Evolutionary conservation across 768 basidiomycete species (phyloP).

Genomic region (Suillus bovinus): DNA sequence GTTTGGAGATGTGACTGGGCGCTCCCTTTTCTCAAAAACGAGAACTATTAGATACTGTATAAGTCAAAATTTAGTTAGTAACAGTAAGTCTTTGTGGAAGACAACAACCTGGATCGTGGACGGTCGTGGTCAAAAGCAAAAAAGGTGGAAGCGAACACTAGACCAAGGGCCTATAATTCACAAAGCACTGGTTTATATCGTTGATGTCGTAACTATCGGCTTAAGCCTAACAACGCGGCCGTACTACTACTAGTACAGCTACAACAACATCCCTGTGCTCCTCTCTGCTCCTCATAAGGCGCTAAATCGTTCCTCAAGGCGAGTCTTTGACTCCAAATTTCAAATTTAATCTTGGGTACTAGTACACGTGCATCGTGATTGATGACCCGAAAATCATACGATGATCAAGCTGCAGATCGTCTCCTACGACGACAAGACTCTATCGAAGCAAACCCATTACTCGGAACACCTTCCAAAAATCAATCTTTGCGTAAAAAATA

Average conservation of each 20-base stretch:
- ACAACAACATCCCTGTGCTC: not conserved
- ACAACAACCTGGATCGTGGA: constrained; percentile 12
- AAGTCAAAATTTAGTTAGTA: constrained; percentile 19
- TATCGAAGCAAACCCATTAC: constrained; percentile 16
- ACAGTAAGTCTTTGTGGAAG: not conserved
- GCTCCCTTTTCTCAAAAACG: constrained; percentile 20
- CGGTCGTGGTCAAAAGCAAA: constrained; percentile 20
- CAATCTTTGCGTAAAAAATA: not conserved
- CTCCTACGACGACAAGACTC: not conserved
- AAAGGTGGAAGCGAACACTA: constrained; percentile 6
- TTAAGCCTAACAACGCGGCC: not conserved
- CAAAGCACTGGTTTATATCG: constrained; percentile 33
- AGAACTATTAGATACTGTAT: constrained; percentile 16
- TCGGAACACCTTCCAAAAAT: constrained; percentile 21
- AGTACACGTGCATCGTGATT: constrained; percentile 1
- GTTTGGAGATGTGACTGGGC: constrained; percentile 19
- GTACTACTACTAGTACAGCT: too few relatives aligned
- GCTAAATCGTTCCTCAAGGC: not conserved
- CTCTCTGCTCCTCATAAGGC: not conserved
- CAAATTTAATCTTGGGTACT: constrained; percentile 2
- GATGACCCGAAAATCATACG: not conserved
- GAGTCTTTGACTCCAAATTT: constrained; percentile 1
- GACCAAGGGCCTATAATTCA: not conserved
- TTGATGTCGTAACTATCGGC: constrained; percentile 33
- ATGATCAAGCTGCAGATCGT: not conserved